phyloP scores from a whole-genome alignment of 495 filamentous ascomycete species.

The Neurospora tetrasperma region DNA sequence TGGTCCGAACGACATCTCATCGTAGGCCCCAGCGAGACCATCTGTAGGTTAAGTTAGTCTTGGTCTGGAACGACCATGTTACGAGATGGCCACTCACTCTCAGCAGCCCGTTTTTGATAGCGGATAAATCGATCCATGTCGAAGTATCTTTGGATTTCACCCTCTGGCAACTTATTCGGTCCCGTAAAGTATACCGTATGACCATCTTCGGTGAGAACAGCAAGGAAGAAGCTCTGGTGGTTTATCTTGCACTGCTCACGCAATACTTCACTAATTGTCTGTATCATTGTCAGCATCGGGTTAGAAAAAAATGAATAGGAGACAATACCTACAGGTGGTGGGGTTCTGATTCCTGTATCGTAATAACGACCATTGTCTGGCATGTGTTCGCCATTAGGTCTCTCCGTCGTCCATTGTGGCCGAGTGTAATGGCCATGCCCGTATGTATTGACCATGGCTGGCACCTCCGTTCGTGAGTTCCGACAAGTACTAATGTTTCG shows the following conservation, averaged over 20 bases:
- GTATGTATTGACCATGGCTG: neutral
- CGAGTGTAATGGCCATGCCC: constrained; percentile 11
- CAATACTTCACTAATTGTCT: constrained; percentile 31
- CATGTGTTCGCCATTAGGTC: constrained; percentile 6
- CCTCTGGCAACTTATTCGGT: constrained; percentile 13
- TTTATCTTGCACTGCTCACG: constrained; percentile 29
- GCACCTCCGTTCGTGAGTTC: neutral
- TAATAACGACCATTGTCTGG: constrained; percentile 10
- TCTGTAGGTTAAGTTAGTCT: neutral
- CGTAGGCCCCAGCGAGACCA: neutral
- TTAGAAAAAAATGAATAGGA: constrained; percentile 1
- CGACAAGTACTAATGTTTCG: neutral
- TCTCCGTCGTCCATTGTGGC: constrained; percentile 15
- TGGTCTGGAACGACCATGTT: neutral
- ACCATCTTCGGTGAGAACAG: constrained; percentile 24
- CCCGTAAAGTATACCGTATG: constrained; percentile 22
- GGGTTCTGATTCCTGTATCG: constrained; percentile 8
- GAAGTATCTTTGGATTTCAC: constrained; percentile 24
- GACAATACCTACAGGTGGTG: constrained; percentile 12
- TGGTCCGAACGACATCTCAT: neutral
- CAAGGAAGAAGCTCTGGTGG: constrained; percentile 28
- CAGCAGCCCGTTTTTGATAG: constrained; percentile 4
- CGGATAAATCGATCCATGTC: constrained; percentile 20
- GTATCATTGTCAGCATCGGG: constrained; percentile 6
- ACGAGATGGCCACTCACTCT: constrained; percentile 6